These are phyloP conservation scores for Glonium stellatum DNA, from an alignment of 495 filamentous ascomycete species.

Conservation along the genomic window DNA sequence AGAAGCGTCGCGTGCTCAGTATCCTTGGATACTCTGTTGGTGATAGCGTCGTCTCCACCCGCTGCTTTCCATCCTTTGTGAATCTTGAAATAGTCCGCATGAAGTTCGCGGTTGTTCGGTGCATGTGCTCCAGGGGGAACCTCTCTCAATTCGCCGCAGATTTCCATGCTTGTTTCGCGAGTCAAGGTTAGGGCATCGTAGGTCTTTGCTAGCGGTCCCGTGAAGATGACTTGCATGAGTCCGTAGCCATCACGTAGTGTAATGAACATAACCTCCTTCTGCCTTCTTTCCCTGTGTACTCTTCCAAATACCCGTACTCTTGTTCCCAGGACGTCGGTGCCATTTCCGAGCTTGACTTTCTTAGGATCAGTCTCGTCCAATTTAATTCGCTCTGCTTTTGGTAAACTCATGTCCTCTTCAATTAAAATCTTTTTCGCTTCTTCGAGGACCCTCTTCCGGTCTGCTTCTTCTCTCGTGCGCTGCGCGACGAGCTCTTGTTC, in stretches of 20 bases:
- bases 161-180: constrained; percentile 77
- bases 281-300: constrained; percentile 73
- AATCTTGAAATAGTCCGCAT: constrained; percentile 88
- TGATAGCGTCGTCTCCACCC: constrained; percentile 87
- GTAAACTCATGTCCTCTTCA: constrained; percentile 71
- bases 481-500: constrained; percentile 51
- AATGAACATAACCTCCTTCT: constrained; percentile 85
- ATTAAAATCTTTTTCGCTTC: constrained; percentile 85
- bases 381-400: constrained; percentile 67
- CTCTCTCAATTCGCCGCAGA: constrained; percentile 82
- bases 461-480: constrained; percentile 66
- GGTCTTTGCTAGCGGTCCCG: constrained; percentile 77
- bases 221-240: constrained; percentile 79
- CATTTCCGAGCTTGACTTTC: constrained; percentile 36
- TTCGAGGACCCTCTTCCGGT: constrained; percentile 60
- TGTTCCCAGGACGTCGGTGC: constrained; percentile 51
- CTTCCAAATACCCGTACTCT: constrained; percentile 78
- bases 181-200: constrained; percentile 88
- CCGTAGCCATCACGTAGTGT: constrained; percentile 86
- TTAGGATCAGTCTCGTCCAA: constrained; percentile 48
- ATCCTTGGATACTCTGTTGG: constrained; percentile 75
- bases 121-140: constrained; percentile 74
- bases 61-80: constrained; percentile 63
- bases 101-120: constrained; percentile 81
- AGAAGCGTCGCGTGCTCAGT: constrained; percentile 75